phyloP scores from a whole-genome alignment of 495 filamentous ascomycete genomes.

The Penicillium canariense region DNA sequence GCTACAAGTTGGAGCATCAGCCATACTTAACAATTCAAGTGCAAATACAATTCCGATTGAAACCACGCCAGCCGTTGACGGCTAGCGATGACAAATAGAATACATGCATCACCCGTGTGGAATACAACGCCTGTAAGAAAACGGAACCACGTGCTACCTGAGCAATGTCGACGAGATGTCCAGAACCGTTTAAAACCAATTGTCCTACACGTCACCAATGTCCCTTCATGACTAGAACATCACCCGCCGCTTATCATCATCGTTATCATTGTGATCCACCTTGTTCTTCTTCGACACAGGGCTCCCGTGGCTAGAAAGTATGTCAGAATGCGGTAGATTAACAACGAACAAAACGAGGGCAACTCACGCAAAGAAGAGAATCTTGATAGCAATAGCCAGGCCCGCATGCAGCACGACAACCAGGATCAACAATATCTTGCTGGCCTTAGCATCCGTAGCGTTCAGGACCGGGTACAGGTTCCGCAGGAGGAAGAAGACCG shows the following conservation, averaged over 20 bases:
- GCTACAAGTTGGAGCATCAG: too few species aligned
- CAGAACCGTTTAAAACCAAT: constrained; percentile 1
- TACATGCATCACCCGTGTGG: constrained; percentile 14
- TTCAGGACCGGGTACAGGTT: constrained; percentile 93
- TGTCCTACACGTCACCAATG: neutral
- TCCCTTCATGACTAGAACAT: constrained; percentile 21
- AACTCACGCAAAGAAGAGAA: constrained; percentile 85
- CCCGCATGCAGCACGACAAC: constrained; percentile 85
- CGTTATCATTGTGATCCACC: constrained; percentile 4
- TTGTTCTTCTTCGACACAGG: constrained; percentile 56
- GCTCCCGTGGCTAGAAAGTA: constrained; percentile 55
- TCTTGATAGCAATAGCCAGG: constrained; percentile 87
- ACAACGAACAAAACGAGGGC: neutral
- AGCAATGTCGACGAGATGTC: constrained; percentile 18
- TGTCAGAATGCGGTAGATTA: constrained; percentile 11
- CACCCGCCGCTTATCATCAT: constrained; percentile 33
- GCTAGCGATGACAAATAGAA: constrained; percentile 17
- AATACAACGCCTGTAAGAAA: constrained; percentile 14
- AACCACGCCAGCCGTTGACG: constrained; percentile 3
- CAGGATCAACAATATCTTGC: constrained; percentile 79
- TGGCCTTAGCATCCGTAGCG: constrained; percentile 87
- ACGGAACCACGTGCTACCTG: constrained; percentile 21
- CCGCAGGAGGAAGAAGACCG: constrained; percentile 80
- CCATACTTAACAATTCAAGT: neutral
- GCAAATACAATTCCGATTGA: constrained; percentile 3